A percentile compares a stretch with the other conserved stretches of the same genome.
Evolutionary conservation across 2,329 filamentous ascomycete genomes (phyloP).

Genomic region (Phaeosphaeriaceae sp.): DNA sequence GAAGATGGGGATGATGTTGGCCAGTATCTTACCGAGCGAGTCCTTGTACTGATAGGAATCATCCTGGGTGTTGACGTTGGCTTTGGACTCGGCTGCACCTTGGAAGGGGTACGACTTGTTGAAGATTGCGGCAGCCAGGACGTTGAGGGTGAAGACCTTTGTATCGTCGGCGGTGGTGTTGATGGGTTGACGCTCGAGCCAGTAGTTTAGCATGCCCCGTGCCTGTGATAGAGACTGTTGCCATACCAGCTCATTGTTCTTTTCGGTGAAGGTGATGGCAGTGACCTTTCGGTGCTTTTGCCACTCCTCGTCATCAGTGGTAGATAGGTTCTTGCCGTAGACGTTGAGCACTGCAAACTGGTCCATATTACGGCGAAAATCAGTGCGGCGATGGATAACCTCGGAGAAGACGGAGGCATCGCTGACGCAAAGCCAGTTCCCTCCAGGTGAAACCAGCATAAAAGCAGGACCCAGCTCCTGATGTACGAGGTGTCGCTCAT

Average conservation of each 20-base stretch:
- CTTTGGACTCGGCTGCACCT: slow-evolving; percentile 1
- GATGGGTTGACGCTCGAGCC: neutral
- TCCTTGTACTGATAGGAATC: slow-evolving; percentile 14
- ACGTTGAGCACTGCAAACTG: slow-evolving; percentile 27
- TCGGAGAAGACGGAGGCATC: slow-evolving; percentile 14
- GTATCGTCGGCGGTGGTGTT: slow-evolving; percentile 6
- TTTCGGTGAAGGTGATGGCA: slow-evolving; percentile 30
- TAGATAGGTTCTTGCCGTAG: slow-evolving; percentile 28
- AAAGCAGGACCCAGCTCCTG: slow-evolving; percentile 4
- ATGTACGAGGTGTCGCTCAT: slow-evolving; percentile 4
- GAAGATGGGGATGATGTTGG: slow-evolving; percentile 13
- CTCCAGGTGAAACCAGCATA: slow-evolving; percentile 12
- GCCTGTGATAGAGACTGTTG: slow-evolving; percentile 17
- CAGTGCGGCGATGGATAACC: slow-evolving; percentile 15
- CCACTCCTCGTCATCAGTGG: slow-evolving; percentile 34
- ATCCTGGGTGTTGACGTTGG: slow-evolving; percentile 2
- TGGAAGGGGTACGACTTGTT: slow-evolving; percentile 14
- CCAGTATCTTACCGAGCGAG: slow-evolving; percentile 12
- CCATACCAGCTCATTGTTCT: slow-evolving; percentile 37
- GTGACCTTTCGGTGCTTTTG: slow-evolving; percentile 33
- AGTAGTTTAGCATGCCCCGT: slow-evolving; percentile 11
- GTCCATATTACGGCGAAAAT: slow-evolving; percentile 20
- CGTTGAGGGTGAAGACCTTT: slow-evolving; percentile 20
- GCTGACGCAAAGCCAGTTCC: slow-evolving; percentile 9
- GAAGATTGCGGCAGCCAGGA: slow-evolving; percentile 17